phyloP scores from a whole-genome alignment of 768 basidiomycete genomes.

The Paxillus rubicundulus region DNA sequence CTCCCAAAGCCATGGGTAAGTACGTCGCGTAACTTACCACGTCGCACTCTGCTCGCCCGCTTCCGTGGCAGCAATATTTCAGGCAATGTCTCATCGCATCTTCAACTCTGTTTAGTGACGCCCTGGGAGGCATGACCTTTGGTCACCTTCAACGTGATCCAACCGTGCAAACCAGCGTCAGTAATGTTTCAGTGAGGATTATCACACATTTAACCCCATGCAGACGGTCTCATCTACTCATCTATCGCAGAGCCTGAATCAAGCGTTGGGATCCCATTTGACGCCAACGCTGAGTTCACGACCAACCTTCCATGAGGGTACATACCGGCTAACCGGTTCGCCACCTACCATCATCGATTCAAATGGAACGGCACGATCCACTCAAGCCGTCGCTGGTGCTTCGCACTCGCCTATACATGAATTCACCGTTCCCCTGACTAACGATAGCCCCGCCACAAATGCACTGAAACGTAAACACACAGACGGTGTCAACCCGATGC shows the following conservation, averaged over 20 bases:
- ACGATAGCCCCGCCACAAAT: constrained; percentile 22
- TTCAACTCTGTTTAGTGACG: constrained; percentile 43
- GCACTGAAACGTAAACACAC: constrained; percentile 46
- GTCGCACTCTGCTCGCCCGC: neutral
- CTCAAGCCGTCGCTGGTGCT: constrained; percentile 28
- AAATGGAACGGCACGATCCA: constrained; percentile 22
- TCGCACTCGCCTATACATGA: constrained; percentile 35
- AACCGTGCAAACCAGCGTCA: constrained; percentile 41
- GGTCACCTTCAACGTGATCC: constrained; percentile 57
- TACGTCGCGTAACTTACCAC: constrained; percentile 10
- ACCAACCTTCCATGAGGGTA: constrained; percentile 29
- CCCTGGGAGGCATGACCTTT: constrained; percentile 51
- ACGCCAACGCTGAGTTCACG: constrained; percentile 36
- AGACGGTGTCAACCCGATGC: constrained; percentile 27
- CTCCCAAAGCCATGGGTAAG: constrained; percentile 35
- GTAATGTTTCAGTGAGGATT: constrained; percentile 56
- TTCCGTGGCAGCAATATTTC: neutral
- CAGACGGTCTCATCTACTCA: constrained; percentile 27
- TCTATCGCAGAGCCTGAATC: constrained; percentile 49
- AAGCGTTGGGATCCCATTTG: constrained; percentile 57
- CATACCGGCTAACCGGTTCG: constrained; percentile 31
- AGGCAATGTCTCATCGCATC: constrained; percentile 14
- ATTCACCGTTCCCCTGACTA: constrained; percentile 29
- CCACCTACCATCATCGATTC: constrained; percentile 32
- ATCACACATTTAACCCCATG: constrained; percentile 16